Conservation (phyloP, 2,329 filamentous ascomycete species). For the Sporothrix mexicana region DNA sequence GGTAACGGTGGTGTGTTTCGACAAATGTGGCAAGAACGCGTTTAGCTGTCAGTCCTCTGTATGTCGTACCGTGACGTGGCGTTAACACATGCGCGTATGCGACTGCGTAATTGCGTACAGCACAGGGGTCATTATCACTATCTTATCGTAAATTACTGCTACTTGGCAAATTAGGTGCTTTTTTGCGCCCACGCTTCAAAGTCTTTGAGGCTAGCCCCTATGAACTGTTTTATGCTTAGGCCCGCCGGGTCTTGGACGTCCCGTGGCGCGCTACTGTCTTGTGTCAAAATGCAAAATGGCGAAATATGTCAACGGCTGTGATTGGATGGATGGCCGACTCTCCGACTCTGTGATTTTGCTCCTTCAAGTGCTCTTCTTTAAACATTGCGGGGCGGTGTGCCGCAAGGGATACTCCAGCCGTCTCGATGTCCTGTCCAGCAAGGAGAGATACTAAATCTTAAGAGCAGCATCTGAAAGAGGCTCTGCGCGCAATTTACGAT, state of each 20-base stretch:
- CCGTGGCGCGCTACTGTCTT: conserved; percentile 13
- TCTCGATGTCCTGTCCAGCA: too few relatives aligned
- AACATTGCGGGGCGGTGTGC: neutral
- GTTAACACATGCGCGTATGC: neutral
- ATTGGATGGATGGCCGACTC: neutral
- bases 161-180: neutral
- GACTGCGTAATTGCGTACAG: too few relatives aligned
- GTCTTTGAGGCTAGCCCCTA: neutral
- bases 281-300: neutral
- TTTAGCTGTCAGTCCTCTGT: neutral
- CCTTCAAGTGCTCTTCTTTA: too few relatives aligned
- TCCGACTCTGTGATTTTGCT: too few relatives aligned
- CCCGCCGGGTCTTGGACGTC: neutral
- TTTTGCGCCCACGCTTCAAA: neutral
- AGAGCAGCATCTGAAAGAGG: neutral
- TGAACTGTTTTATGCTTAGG: conserved; percentile 5
- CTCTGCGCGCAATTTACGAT: neutral
- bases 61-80: conserved; percentile 24
- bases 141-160: neutral
- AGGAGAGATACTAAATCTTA: too few relatives aligned
- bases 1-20: neutral
- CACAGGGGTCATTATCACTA: too few relatives aligned
- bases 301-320: neutral
- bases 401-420: neutral
- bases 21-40: conserved; percentile 4